phyloP scores from a whole-genome alignment of 192 early-diverging fungal species.

The Rhizoclosmatium globosum region DNA sequence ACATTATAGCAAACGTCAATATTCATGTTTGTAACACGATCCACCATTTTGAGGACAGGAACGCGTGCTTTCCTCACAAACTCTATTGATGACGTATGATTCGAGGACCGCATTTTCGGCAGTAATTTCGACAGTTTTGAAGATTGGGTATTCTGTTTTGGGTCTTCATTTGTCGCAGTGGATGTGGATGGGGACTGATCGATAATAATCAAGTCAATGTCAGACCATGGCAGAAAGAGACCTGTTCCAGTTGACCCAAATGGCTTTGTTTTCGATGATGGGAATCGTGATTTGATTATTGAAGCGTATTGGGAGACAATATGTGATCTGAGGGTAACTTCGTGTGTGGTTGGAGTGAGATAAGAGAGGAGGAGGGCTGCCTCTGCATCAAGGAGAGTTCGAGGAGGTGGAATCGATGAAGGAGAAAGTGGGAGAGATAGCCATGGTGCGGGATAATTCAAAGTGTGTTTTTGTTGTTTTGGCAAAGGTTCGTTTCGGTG shows the following conservation, averaged over 20 bases:
- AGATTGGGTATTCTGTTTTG: slow-evolving; percentile 5
- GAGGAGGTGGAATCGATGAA: background rate
- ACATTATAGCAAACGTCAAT: slow-evolving; percentile 29
- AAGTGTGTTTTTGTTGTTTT: background rate
- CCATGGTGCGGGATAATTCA: background rate
- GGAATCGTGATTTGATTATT: background rate
- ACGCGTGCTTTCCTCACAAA: slow-evolving; percentile 16
- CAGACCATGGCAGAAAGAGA: slow-evolving; percentile 26
- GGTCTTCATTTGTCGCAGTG: background rate
- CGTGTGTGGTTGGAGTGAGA: slow-evolving; percentile 6
- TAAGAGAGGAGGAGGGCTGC: background rate
- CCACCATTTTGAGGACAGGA: slow-evolving; percentile 31
- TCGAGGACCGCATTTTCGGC: background rate
- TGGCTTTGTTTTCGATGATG: background rate
- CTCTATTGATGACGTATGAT: background rate
- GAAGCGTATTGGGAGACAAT: slow-evolving; percentile 5
- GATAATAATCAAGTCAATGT: slow-evolving; percentile 14
- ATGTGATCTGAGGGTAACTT: background rate
- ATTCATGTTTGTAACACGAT: slow-evolving; percentile 5
- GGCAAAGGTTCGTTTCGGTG: background rate
- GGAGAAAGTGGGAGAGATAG: background rate
- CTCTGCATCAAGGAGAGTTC: background rate
- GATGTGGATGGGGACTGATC: background rate
- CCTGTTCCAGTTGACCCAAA: slow-evolving; percentile 35
- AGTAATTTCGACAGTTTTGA: slow-evolving; percentile 33